A percentile compares a stretch with the other conserved stretches of the same genome.
phyloP scores from a whole-genome alignment of 208 protist species.

The Wallacemonas sp. region DNA sequence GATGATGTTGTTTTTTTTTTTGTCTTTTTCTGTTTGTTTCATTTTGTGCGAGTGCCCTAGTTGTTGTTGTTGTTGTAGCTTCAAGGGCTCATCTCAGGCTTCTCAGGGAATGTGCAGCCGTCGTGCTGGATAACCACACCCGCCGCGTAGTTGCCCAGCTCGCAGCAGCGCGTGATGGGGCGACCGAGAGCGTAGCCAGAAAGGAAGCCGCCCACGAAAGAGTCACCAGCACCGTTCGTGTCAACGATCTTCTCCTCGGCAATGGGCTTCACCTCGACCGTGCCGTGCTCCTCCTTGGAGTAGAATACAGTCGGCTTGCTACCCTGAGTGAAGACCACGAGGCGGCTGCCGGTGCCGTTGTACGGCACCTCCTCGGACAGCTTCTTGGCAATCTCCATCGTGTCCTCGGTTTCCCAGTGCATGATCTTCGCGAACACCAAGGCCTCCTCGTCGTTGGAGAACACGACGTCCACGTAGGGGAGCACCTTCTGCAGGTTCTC shows the following conservation, averaged over 20 bases:
- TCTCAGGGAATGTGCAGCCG: constrained; percentile 92
- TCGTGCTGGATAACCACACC: constrained; percentile 92
- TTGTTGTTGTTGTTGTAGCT: background rate
- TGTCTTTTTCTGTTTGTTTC: background rate
- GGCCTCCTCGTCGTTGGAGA: constrained; percentile 97
- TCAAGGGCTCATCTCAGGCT: constrained; percentile 52
- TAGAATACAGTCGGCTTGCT: constrained; percentile 84
- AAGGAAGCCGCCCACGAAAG: constrained; percentile 98
- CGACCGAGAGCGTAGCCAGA: constrained; percentile 66
- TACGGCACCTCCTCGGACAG: constrained; percentile 72
- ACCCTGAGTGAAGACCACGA: constrained; percentile 97
- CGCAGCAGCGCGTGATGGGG: constrained; percentile 80
- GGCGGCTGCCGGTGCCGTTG: constrained; percentile 81
- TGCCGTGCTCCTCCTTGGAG: constrained; percentile 36
- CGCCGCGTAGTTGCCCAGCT: constrained; percentile 90
- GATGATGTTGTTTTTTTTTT: constrained; percentile 14
- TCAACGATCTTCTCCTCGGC: constrained; percentile 94
- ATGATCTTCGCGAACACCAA: constrained; percentile 67
- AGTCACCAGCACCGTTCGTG: constrained; percentile 97
- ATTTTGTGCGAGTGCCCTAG: background rate
- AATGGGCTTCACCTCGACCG: constrained; percentile 71
- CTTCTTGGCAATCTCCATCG: constrained; percentile 45
- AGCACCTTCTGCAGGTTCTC: constrained; percentile 82
- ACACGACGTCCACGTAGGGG: constrained; percentile 95
- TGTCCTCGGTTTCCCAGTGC: constrained; percentile 41